Percentiles rank a stretch among this genome's conserved stretches.
Conservation (phyloP, 1,139 yeast species). For the Hemisphaericaspora xylanilytica region DNA sequence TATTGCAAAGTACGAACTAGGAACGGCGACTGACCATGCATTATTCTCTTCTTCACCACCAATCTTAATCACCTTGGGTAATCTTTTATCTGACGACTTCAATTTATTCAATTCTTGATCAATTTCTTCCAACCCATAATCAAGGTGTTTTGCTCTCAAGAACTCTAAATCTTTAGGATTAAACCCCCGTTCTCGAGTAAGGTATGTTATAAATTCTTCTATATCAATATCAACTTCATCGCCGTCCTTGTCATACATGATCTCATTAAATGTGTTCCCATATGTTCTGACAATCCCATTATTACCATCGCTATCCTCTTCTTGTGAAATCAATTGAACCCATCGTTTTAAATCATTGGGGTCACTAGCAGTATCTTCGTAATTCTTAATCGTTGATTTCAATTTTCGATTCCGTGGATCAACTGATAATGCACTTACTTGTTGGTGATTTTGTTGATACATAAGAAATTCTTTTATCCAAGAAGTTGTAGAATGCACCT, state of each 20-base stretch:
- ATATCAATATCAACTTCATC: slow-evolving; percentile 22
- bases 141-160: slow-evolving; percentile 23
- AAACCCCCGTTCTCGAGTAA: slow-evolving; percentile 32
- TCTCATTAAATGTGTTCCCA: neutral
- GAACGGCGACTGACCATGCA: neutral
- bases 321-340: slow-evolving; percentile 24
- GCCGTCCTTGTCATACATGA: neutral
- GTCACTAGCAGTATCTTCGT: slow-evolving; percentile 23
- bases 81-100: slow-evolving; percentile 16
- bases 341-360: slow-evolving; percentile 24
- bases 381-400: slow-evolving; percentile 22
- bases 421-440: slow-evolving; percentile 1
- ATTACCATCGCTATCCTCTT: slow-evolving; percentile 5
- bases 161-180: slow-evolving; percentile 26
- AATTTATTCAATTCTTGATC: slow-evolving; percentile 36
- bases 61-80: slow-evolving; percentile 25
- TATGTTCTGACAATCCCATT: slow-evolving; percentile 5
- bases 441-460: slow-evolving; percentile 9
- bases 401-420: slow-evolving; percentile 7
- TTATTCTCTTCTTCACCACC: slow-evolving; percentile 31
- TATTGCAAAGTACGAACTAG: slow-evolving; percentile 8
- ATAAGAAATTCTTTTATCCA: slow-evolving; percentile 20
- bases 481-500: slow-evolving; percentile 14
- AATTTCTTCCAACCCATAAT: slow-evolving; percentile 38
- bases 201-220: slow-evolving; percentile 29